Evolutionary conservation across 352 stramenopile species (phyloP), one percentile per base, ranked within the genome.

Genomic region (Pythium sukuiense): DNA sequence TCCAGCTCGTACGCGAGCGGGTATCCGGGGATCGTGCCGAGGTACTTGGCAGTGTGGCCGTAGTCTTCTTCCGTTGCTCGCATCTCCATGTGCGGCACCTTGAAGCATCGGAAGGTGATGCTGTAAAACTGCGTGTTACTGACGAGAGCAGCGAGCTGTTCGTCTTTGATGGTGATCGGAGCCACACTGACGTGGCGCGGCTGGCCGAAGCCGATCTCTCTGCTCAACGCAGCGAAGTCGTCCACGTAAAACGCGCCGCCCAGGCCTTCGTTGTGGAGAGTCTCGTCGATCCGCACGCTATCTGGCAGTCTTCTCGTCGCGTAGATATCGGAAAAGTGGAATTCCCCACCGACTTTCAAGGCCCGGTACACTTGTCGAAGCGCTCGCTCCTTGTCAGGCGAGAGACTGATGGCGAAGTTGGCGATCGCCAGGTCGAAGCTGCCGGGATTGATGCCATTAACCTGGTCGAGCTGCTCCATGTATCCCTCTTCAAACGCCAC

Each of bases 311-410:
- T 76, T 11, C 88, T 77, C 61, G 83, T 84, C n/a, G 80, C 65
- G 73, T 96, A 98, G 0, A 97, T 88, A 62, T 98, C 92, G 0
- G 80, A 95, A 70, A 97, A 97, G 63, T 96, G 93, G 32, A 98
- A 71, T 72, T 97, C 90, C 30, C 92, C 92, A 45, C 92, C 90
- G 13, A 66, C 64, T 57, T 92, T 94, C 0, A 98, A 65, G 5
- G 95, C 69, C 29, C 84, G 73, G 55, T 81, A 85, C 26, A 88
- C 94, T 48, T 91, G 77, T 43, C 85, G 78, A 55, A 98, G 67
- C 1, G 96, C 90, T 9, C 79, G 76, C 57, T 90, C 76, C 71
- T 97, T 98, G 69, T 97, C 81, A 11, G 87, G 81, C 60, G 84
- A 93, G 0, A 97, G 72, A 62, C 97, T 98, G 57, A 98, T 92